Evolutionary conservation across 106 monocot species (phyloP), one percentile per base, ranked within the genome.

Genomic region (Platanthera zijinensis): DNA sequence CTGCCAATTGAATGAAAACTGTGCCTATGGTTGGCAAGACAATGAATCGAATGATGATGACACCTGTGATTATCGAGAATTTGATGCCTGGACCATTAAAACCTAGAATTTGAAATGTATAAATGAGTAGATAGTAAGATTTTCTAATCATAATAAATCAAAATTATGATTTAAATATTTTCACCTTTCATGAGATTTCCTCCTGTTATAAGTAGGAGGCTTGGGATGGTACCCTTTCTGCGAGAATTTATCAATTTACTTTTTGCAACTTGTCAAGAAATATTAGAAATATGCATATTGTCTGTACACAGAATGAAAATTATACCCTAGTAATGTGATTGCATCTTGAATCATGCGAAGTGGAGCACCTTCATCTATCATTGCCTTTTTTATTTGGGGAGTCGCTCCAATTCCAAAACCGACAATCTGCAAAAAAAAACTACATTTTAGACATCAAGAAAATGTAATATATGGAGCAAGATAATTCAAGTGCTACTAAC

Each of bases 291-390:
- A 53, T 53, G 12, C 53, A 53, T 14, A 39, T 39, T 39, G 3
- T 39, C 39, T 3, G 39, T 39, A 39, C 39, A 39, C 39, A 52
- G 28, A 18, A 25, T 39, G 59, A 61, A 5, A 61, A 61, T 5
- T 21, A 61, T 94, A 91, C 94, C 89, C 85, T 71, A 94, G 52
- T 39, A 91, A 39, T 50, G 79, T 69, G 72, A 85, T 74, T 12
- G 94, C 87, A 2, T 85, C 89, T 69, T 89, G 87, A 74, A 91
- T 84, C 51, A 87, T 78, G 15, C 85, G 90, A 72, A 94, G 91
- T 79, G 94, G 91, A 74, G 94, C 94, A 77, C 22, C 51, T 82
- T 91, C 91, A 48, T 89, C 91, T 11, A 94, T 85, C 14, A 94
- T 2, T 54, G 83, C 47, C 48, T 85, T 83, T 68, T 85, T 88